phyloP scores from a whole-genome alignment of 2,329 filamentous ascomycete species.

The Bipolaris oryzae region DNA sequence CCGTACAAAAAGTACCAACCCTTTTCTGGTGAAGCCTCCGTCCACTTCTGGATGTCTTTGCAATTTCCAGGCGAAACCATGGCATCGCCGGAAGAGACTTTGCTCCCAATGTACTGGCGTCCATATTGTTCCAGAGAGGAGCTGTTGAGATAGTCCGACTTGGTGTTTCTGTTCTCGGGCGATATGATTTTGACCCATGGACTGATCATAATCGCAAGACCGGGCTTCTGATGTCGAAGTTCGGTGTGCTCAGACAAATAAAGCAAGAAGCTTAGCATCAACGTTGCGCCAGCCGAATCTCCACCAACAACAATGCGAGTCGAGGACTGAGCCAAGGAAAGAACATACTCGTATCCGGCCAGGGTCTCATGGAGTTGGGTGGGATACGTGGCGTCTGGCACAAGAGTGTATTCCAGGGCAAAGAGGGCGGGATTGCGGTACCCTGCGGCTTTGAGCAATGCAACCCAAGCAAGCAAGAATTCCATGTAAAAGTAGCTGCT shows the following conservation, averaged over 20 bases:
- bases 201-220: conserved; percentile 74
- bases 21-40: conserved; percentile 65
- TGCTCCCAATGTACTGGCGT: conserved; percentile 67
- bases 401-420: conserved; percentile 79
- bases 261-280: conserved; percentile 75
- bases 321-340: conserved; percentile 63
- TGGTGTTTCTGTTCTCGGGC: conserved; percentile 68
- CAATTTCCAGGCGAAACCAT: conserved; percentile 74
- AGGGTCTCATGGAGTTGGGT: conserved; percentile 73
- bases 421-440: conserved; percentile 80
- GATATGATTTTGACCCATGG: conserved; percentile 81
- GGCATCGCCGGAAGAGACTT: conserved; percentile 59
- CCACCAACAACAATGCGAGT: conserved; percentile 73
- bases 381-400: conserved; percentile 75
- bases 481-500: conserved; percentile 82
- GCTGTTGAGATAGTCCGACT: conserved; percentile 76
- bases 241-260: conserved; percentile 62
- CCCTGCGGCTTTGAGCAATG: conserved; percentile 66
- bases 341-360: conserved; percentile 72
- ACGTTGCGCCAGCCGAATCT: conserved; percentile 78
- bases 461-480: conserved; percentile 75
- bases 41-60: conserved; percentile 70
- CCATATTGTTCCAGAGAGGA: conserved; percentile 72
- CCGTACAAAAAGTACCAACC: conserved; percentile 77
- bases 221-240: conserved; percentile 56